Base-by-base conservation (phyloP, 2,329 filamentous ascomycete species). In the Lasiodiplodia sp. region DNA sequence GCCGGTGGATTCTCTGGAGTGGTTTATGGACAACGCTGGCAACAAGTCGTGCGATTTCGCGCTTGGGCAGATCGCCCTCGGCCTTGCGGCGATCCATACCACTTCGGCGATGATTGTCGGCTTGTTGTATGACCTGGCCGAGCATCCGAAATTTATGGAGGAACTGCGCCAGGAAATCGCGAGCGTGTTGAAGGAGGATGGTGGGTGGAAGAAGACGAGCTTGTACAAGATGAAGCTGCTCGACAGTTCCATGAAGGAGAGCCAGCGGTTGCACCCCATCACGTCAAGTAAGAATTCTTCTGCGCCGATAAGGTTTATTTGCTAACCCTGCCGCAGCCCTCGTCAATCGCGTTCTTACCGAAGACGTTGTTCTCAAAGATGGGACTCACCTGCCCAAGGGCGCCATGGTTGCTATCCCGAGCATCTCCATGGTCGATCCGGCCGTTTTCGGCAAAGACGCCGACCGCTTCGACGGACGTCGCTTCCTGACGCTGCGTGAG, bases 1-100 rank as follows among this genome's bases (percentile, higher is more conserved):
- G 70, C 49, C 75, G 75, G 67, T 63, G 71, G 2, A 73, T 76
- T 38, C 71, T 69, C 2, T 78, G 73, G 52, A 16, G 14, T 66
- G 63, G 73, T 72, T 25, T n/a, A 58, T 75, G 71, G 63, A 73
- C 11, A 72, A 75, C 28, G 55, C 71, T 5, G 70, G 66, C 7
- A 69, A 70, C n/a, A 73, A 72, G 11, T 23, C 52, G 7, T 69
- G 68, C 31, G 69, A 73, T 23, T 21, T 47, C 47, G 38, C 56
- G 6, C 58, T 67, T 18, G 23, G n/a, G 14, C 68, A 69, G 25
- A 63, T 70, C 7, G 3, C 25, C 1, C 55, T 72, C 11, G 68
- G 57, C 44, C 58, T 69, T 37, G 73, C 71, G 11, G 72, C 71
- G 16, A 69, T 73, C 12, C 75, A 76, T 53, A 74, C 72, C 4